Conservation (phyloP, 495 filamentous ascomycete species). For the Neurospora sp. region DNA sequence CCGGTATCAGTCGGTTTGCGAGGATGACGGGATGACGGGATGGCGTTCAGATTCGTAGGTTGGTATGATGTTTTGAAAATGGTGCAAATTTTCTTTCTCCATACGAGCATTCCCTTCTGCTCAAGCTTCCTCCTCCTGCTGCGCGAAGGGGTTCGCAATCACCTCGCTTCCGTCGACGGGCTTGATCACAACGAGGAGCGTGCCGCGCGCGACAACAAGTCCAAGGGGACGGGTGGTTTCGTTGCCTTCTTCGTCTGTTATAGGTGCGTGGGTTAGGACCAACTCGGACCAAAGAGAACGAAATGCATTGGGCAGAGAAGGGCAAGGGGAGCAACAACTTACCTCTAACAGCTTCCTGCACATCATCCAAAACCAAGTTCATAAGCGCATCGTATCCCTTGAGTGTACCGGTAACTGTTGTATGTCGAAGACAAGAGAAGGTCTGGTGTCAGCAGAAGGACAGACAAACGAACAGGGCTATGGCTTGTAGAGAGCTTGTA, state of each 20-base stretch:
- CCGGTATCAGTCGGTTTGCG: background rate
- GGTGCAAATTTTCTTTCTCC: background rate
- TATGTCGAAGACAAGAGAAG: background rate
- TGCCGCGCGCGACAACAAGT: slow-evolving; percentile 85
- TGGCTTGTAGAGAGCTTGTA: background rate
- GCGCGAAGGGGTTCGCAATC: slow-evolving; percentile 87
- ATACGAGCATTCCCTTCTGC: background rate
- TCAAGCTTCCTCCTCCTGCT: slow-evolving; percentile 44
- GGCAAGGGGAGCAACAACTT: slow-evolving; percentile 9
- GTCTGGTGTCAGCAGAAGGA: background rate
- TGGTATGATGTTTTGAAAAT: background rate
- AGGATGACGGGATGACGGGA: background rate
- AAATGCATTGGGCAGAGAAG: background rate
- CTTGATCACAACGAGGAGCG: slow-evolving; percentile 82
- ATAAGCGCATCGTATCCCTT: slow-evolving; percentile 96
- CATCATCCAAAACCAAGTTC: slow-evolving; percentile 94
- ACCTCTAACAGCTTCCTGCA: slow-evolving; percentile 84
- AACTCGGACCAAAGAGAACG: background rate
- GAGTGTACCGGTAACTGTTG: slow-evolving; percentile 68
- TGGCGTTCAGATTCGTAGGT: background rate
- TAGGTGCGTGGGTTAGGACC: too few relatives aligned
- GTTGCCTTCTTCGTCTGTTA: slow-evolving; percentile 81
- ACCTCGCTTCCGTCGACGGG: slow-evolving; percentile 90
- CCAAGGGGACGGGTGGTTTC: slow-evolving; percentile 74
- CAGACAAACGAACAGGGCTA: background rate